Conservation (phyloP, 2,329 filamentous ascomycete species). For the Sporothrix protearum region DNA sequence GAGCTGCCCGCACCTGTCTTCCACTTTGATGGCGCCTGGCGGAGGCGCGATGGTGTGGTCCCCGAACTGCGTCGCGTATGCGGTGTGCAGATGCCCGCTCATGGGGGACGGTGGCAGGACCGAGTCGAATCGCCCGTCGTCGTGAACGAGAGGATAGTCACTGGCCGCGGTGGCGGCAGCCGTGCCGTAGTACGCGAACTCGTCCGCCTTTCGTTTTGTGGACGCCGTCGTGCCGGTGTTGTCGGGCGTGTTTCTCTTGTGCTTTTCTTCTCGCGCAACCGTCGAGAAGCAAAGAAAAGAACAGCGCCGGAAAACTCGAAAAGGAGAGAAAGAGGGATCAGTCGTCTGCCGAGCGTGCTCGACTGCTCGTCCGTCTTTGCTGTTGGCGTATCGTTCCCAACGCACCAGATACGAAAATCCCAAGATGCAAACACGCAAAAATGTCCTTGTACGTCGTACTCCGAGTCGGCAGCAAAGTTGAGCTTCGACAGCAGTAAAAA, state of each 20-base stretch:
- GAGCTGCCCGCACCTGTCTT: slow-evolving; percentile 21
- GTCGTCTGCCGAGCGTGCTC: not conserved
- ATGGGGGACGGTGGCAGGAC: slow-evolving; percentile 23
- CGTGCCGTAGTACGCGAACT: slow-evolving; percentile 10
- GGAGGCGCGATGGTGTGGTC: slow-evolving; percentile 24
- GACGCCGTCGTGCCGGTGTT: slow-evolving; percentile 9
- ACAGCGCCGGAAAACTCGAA: not conserved
- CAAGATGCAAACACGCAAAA: not conserved
- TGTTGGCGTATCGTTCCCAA: not conserved
- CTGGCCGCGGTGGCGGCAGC: not conserved
- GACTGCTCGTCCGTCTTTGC: not conserved
- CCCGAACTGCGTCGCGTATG: slow-evolving; percentile 25
- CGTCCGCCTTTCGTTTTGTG: slow-evolving; percentile 9
- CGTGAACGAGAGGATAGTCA: not conserved
- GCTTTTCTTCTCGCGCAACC: not conserved
- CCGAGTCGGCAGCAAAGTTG: too few species aligned
- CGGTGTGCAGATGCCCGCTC: slow-evolving; percentile 25
- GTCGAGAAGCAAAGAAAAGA: slow-evolving; percentile 13
- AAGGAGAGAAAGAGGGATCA: not conserved
- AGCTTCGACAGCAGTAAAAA: too few species aligned
- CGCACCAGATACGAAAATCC: not conserved
- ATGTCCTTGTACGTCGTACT: not conserved
- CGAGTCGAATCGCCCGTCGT: slow-evolving; percentile 16
- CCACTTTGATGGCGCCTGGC: slow-evolving; percentile 20
- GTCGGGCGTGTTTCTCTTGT: not conserved